These are phyloP conservation scores for Rhododendron williamsianum DNA, from an alignment of 148 eudicot species.

Conservation along the genomic window DNA sequence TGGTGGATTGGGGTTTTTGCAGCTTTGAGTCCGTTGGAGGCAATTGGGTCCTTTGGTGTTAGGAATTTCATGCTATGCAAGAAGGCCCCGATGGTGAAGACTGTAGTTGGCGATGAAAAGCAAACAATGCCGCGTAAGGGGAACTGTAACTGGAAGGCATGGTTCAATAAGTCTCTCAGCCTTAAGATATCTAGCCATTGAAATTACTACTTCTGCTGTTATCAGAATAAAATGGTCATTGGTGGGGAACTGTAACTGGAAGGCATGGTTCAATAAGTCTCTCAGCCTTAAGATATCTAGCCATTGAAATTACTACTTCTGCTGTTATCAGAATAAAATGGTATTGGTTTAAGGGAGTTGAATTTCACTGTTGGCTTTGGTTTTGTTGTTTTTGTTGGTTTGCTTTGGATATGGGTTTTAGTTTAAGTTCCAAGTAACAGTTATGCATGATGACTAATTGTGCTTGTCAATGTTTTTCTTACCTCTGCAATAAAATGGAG, in stretches of 20 bases:
- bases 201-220: not conserved
- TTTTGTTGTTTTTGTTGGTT: not conserved
- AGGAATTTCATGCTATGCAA: slow-evolving; percentile 53
- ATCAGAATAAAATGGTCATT: not conserved
- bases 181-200: slow-evolving; percentile 62
- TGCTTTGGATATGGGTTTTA: not conserved
- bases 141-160: slow-evolving; percentile 57
- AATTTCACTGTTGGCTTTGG: not conserved
- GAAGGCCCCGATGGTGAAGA: slow-evolving; percentile 35
- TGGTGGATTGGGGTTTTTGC: slow-evolving; percentile 1
- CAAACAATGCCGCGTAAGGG: slow-evolving; percentile 29
- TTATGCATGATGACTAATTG: not conserved
- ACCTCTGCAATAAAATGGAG: not conserved
- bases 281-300: slow-evolving; percentile 53
- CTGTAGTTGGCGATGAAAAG: slow-evolving; percentile 19
- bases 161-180: slow-evolving; percentile 72
- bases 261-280: slow-evolving; percentile 77
- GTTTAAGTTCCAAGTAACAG: not conserved
- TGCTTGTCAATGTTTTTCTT: not conserved
- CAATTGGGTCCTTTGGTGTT: slow-evolving; percentile 44
- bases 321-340: not conserved
- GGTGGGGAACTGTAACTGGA: slow-evolving; percentile 50
- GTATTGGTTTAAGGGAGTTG: not conserved
- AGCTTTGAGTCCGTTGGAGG: slow-evolving; percentile 45
- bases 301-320: slow-evolving; percentile 29